phyloP scores from a whole-genome alignment of 2,329 filamentous ascomycete species.

The Cyanodermella asteris region DNA sequence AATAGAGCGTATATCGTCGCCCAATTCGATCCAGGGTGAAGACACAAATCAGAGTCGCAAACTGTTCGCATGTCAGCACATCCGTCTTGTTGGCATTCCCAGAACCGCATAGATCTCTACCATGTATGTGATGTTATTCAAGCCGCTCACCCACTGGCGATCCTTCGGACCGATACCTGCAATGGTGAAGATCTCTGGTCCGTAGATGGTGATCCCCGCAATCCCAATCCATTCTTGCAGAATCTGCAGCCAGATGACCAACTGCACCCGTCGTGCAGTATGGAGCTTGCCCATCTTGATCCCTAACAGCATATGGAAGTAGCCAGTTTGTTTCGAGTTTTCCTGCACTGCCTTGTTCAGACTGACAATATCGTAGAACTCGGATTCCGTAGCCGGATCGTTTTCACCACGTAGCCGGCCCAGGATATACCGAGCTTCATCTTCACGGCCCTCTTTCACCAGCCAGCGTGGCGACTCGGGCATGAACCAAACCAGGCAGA shows the following conservation, averaged over 20 bases:
- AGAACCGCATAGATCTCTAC: conserved; percentile 8
- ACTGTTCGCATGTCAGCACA: neutral
- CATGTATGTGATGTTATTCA: conserved; percentile 12
- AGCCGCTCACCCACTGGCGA: conserved; percentile 11
- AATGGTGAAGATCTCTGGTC: conserved; percentile 11
- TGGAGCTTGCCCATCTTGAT: conserved; percentile 11
- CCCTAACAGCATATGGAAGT: conserved; percentile 12
- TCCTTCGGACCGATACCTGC: conserved; percentile 12
- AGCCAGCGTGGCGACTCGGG: conserved; percentile 12
- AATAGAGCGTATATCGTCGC: conserved; percentile 15
- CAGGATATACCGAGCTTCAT: conserved; percentile 9
- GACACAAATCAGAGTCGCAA: conserved; percentile 12
- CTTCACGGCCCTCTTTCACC: conserved; percentile 9
- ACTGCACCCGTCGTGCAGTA: conserved; percentile 11
- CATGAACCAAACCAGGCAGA: conserved; percentile 8
- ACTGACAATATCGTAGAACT: conserved; percentile 20
- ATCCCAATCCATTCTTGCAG: conserved; percentile 15
- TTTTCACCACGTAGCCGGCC: conserved; percentile 15
- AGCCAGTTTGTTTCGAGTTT: conserved; percentile 8
- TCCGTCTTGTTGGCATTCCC: neutral
- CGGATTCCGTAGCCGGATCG: conserved; percentile 47
- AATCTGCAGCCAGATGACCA: conserved; percentile 14
- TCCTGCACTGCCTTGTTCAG: conserved; percentile 10
- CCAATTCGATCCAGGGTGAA: conserved; percentile 18
- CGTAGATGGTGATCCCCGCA: conserved; percentile 12